Percentiles rank a stretch among this genome's conserved stretches.
phyloP scores from a whole-genome alignment of 140 eudicot species.

The Oenanthe javanica region DNA sequence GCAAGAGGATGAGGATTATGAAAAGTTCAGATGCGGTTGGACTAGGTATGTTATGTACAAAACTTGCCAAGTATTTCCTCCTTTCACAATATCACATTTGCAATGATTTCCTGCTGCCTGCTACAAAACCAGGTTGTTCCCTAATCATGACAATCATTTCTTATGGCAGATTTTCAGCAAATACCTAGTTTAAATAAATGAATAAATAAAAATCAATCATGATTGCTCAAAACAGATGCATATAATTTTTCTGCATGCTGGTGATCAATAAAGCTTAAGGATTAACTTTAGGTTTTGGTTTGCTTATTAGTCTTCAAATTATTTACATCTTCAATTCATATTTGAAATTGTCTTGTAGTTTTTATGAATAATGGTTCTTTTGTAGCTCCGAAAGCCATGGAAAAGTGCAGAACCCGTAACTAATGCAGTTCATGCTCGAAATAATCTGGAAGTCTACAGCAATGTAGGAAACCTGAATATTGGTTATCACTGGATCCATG shows the following conservation, averaged over 20 bases:
- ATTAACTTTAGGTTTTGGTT: neutral
- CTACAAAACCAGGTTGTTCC: too few species aligned
- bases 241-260: too few species aligned
- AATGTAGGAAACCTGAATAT: neutral
- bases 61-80: neutral
- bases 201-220: too few species aligned
- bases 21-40: conserved; percentile 65
- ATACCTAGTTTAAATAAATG: too few species aligned
- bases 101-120: too few species aligned
- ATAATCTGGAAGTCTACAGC: neutral
- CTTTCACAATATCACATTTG: too few species aligned
- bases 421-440: neutral
- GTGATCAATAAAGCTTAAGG: neutral
- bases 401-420: neutral
- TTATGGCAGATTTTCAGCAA: too few species aligned
- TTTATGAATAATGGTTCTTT: neutral
- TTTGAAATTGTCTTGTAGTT: neutral
- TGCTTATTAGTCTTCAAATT: neutral
- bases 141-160: too few species aligned
- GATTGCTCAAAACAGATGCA: too few species aligned
- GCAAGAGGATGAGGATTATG: conserved; percentile 68
- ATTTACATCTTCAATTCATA: neutral
- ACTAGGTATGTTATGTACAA: conserved; percentile 33
- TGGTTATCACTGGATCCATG: neutral
- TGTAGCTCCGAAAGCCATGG: neutral